Evolutionary conservation across 306 rosid species (phyloP), one percentile per base, ranked within the genome.

Genomic region (Prunus persica): DNA sequence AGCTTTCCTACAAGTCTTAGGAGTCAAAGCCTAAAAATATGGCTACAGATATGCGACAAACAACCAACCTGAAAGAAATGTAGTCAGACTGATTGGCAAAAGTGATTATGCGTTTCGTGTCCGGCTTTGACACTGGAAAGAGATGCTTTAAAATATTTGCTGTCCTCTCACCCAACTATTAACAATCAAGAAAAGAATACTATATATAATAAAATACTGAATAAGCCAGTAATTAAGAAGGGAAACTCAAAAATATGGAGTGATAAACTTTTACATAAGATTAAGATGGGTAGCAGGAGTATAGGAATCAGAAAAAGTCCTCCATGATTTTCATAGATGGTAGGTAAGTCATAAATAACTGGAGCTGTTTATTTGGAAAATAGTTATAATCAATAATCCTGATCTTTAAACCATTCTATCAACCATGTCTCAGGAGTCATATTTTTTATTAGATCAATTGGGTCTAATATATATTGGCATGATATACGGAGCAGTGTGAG

Each of bases 111-210:
- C 97, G 96, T 71, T 90, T 92, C 3, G 96, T 86, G 81, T 95
- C 97, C 10, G 90, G 92, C 90, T 95, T 95, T 61, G 98, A 97
- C 82, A 89, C 91, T 2, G 97, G 98, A 77, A 94, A 92, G 56
- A 94, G 93, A 84, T 92, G 76, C 86, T 90, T 92, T 77, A 95
- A 82, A 84, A 95, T 86, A 84, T 87, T 95, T 69, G 92, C 90
- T 38, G 96, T 69, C 83, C 97, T 87, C 76, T 88, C 92, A 76
- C 97, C 97, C 54, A 89, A 82, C 98, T 95, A 84, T 79, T 46
- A 77, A 27, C 49, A 79, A 81, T 69, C 75, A 43, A 65, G 34
- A 67, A 78, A 72, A 80, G 68, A 75, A 74, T 38, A 71, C 13
- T 4, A 67, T 71, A 49, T 56, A 68, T 25, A 49, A 77, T 28